Evolutionary conservation across 345 rosid genomes (phyloP).

Genomic region (Lepidium africanum): DNA sequence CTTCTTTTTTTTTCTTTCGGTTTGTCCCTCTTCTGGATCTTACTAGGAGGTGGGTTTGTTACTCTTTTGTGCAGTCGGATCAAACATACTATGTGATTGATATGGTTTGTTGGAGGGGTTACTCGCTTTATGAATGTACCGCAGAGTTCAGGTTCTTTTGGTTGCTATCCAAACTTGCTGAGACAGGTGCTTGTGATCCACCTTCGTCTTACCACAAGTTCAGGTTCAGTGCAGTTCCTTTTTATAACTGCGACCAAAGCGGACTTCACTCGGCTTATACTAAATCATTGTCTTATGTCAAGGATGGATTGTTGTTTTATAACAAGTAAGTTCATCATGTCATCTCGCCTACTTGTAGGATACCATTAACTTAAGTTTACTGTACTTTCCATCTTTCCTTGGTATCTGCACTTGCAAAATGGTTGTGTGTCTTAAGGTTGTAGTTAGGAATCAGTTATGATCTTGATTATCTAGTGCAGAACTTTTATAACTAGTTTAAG

Average conservation of each 20-base stretch:
- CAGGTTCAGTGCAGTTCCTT: slow-evolving; percentile 51
- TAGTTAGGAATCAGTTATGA: slow-evolving; percentile 16
- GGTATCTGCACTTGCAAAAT: not conserved
- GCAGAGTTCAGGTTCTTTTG: slow-evolving; percentile 93
- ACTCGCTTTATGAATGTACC: slow-evolving; percentile 80
- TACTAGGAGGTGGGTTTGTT: slow-evolving; percentile 5
- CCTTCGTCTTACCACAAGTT: slow-evolving; percentile 72
- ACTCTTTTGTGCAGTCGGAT: slow-evolving; percentile 45
- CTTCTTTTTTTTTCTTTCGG: not conserved
- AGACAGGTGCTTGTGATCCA: slow-evolving; percentile 70
- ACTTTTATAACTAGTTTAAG: not conserved
- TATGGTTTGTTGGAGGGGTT: slow-evolving; percentile 91
- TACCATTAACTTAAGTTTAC: not conserved
- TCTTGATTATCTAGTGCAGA: not conserved
- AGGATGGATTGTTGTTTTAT: slow-evolving; percentile 84
- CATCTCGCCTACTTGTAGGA: slow-evolving; percentile 1
- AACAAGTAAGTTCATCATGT: slow-evolving; percentile 57
- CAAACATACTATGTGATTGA: slow-evolving; percentile 92
- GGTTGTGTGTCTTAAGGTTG: not conserved
- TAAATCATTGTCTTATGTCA: slow-evolving; percentile 54
- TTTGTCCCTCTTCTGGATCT: not conserved
- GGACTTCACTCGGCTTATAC: slow-evolving; percentile 66
- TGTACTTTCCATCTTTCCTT: not conserved
- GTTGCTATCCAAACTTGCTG: slow-evolving; percentile 84
- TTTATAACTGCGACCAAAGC: slow-evolving; percentile 59